These are phyloP conservation scores for Acrocalymma vagum DNA, from an alignment of 2,329 filamentous ascomycete species.

Conservation along the genomic window DNA sequence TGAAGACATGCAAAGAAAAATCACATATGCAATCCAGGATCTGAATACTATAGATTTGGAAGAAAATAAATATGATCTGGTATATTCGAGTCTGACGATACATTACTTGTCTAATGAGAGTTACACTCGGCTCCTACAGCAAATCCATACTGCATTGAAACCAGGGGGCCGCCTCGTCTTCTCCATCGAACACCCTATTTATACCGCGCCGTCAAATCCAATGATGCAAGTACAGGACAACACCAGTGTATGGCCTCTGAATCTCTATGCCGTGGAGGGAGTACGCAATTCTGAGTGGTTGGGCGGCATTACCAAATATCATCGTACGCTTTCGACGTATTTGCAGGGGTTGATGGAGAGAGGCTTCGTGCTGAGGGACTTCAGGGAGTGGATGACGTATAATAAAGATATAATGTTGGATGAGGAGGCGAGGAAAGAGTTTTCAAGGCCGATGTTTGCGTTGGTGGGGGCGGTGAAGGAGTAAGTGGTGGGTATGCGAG, in stretches of 20 bases:
- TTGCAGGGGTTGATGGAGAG: conserved; percentile 46
- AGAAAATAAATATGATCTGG: conserved; percentile 4
- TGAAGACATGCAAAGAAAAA: conserved; percentile 1
- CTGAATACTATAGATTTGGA: conserved; percentile 3
- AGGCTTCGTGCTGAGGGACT: conserved; percentile 50
- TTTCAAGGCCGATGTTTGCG: conserved; percentile 37
- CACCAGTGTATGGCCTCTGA: conserved; percentile 16
- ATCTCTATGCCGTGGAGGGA: conserved; percentile 53
- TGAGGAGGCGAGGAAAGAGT: conserved; percentile 42
- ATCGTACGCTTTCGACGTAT: conserved; percentile 56
- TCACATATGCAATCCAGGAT: conserved; percentile 8
- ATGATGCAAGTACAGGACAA: not conserved
- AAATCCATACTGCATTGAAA: conserved; percentile 43
- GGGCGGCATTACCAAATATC: conserved; percentile 56
- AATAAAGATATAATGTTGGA: conserved; percentile 35
- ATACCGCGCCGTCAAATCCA: conserved; percentile 49
- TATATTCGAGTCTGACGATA: conserved; percentile 16
- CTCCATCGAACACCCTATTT: conserved; percentile 58
- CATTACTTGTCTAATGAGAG: conserved; percentile 11
- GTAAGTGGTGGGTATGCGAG: no score
- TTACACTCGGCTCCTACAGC: conserved; percentile 31
- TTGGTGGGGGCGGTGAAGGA: conserved; percentile 11
- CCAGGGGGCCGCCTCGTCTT: conserved; percentile 53
- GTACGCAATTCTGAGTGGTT: conserved; percentile 53
- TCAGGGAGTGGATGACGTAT: conserved; percentile 25